phyloP scores from a whole-genome alignment of 768 basidiomycete genomes.

The Agrocybe praecox region DNA sequence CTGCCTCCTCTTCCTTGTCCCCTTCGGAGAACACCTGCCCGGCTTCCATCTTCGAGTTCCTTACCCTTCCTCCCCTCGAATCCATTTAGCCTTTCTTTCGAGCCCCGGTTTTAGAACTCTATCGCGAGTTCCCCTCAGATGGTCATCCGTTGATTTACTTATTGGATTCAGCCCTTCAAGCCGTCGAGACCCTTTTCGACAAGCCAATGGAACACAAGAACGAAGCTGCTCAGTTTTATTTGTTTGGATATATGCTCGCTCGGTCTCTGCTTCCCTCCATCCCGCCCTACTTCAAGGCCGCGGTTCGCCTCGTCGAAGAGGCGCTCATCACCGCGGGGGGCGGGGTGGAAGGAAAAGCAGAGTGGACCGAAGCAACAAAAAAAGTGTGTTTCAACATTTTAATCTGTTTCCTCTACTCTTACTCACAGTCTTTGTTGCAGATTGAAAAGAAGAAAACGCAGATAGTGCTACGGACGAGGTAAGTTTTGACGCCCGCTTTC shows the following conservation, averaged over 20 bases:
- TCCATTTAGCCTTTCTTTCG: no score
- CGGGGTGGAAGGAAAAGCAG: background rate
- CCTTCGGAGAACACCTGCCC: no score
- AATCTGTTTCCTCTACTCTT: background rate
- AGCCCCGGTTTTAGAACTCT: no score
- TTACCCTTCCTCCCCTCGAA: no score
- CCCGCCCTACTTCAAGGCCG: background rate
- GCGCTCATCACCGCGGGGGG: background rate
- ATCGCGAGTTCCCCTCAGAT: no score
- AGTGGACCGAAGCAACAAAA: background rate
- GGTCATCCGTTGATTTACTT: no score
- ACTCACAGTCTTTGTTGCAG: background rate
- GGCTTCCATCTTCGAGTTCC: no score
- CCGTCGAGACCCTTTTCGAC: no score
- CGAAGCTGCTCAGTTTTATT: background rate
- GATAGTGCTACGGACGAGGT: background rate
- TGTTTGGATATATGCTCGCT: background rate
- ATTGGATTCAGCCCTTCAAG: no score
- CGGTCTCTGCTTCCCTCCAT: background rate
- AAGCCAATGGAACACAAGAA: no score
- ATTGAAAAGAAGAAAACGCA: background rate
- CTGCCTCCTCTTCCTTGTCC: no score
- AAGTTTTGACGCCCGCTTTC: background rate
- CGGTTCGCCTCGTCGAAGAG: background rate
- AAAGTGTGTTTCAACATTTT: background rate